Conservation (phyloP, 2,329 filamentous ascomycete species). For the Beauveria varroae region DNA sequence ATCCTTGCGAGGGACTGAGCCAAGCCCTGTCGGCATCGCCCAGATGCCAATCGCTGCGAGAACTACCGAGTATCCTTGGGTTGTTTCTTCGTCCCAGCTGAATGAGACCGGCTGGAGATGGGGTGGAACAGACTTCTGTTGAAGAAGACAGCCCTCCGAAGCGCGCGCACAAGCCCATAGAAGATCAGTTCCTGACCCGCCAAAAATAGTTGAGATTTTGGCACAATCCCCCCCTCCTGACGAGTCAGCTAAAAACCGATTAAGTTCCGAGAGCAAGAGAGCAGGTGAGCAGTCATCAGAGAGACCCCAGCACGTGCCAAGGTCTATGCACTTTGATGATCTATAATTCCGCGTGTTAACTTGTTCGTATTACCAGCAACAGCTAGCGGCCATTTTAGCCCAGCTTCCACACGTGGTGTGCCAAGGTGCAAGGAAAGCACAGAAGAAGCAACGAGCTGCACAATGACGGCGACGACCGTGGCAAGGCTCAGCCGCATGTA, state of each 20-base stretch:
- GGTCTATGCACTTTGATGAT: no score
- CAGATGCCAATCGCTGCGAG: neutral
- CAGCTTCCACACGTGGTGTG: neutral
- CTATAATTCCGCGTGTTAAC: no score
- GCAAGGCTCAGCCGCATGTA: neutral
- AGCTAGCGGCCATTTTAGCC: no score
- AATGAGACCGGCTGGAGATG: neutral
- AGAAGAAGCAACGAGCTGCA: neutral
- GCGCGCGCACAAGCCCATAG: neutral
- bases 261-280: no score
- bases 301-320: no score
- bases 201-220: no score
- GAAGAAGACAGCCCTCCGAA: neutral
- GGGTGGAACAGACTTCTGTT: neutral
- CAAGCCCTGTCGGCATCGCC: neutral
- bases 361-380: no score
- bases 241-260: neutral
- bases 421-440: neutral
- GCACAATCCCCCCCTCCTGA: no score
- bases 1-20: neutral
- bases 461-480: neutral
- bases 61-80: neutral
- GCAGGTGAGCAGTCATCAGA: no score
- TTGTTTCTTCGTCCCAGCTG: neutral
- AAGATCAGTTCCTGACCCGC: neutral